These are phyloP conservation scores for Ascocoryne sarcoides DNA, from an alignment of 2,329 filamentous ascomycete genomes.

Conservation along the genomic window DNA sequence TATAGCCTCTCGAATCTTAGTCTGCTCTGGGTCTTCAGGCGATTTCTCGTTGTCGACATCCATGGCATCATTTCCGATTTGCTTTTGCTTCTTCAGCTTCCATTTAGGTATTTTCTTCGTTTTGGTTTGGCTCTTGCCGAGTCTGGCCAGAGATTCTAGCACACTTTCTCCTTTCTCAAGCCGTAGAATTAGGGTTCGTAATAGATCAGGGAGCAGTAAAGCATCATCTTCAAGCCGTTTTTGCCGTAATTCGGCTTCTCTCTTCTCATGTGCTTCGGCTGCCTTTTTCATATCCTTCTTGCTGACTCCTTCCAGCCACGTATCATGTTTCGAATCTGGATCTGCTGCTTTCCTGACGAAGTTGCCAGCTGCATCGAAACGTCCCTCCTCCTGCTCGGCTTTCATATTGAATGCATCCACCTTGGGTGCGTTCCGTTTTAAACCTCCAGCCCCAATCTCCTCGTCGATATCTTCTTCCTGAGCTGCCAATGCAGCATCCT, in stretches of 20 bases:
- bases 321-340: constrained; percentile 82
- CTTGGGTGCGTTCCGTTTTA: constrained; percentile 88
- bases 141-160: constrained; percentile 74
- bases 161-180: constrained; percentile 78
- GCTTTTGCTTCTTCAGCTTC: constrained; percentile 62
- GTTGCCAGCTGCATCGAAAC: constrained; percentile 86
- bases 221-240: constrained; percentile 67
- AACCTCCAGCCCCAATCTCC: constrained; percentile 80
- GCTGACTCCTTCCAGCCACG: constrained; percentile 84
- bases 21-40: constrained; percentile 59
- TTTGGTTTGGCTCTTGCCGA: constrained; percentile 61
- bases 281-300: constrained; percentile 91
- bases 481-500: constrained; percentile 66
- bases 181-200: constrained; percentile 62
- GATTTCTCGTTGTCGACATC: constrained; percentile 54
- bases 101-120: constrained; percentile 53
- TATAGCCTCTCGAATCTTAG: constrained; percentile 62
- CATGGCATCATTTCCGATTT: constrained; percentile 48
- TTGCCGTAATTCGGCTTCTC: constrained; percentile 66
- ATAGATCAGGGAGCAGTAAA: constrained; percentile 62
- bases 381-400: constrained; percentile 81
- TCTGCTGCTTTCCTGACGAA: constrained; percentile 84
- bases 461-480: constrained; percentile 73
- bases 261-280: constrained; percentile 76
- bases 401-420: constrained; percentile 95